Conservation (phyloP, 176 grass and related monocot genomes). For the Avena sativa region DNA sequence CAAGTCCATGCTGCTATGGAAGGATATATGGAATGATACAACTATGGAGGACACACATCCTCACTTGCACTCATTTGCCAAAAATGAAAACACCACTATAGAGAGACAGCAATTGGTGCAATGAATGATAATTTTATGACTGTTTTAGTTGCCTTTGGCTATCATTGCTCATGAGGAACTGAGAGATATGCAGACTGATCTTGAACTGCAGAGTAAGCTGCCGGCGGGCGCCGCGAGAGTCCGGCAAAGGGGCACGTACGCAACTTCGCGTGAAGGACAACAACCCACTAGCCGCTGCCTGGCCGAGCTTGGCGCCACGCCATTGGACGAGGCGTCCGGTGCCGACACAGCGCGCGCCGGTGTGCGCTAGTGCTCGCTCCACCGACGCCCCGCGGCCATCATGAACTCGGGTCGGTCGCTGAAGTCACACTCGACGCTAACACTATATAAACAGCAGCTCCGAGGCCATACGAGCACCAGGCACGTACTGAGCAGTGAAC, state of each 20-base stretch:
- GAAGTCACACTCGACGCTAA: not conserved
- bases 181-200: no score
- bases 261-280: not conserved
- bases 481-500: not conserved
- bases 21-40: no score
- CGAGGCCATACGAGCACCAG: not conserved
- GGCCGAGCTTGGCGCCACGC: conserved; percentile 30
- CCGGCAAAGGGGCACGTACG: conserved; percentile 1
- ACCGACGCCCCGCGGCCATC: conserved; percentile 35
- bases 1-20: no score
- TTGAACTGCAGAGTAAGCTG: not conserved
- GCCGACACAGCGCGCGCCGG: conserved; percentile 29
- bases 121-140: no score
- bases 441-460: conserved; percentile 34
- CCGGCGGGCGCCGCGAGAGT: not conserved
- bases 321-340: not conserved
- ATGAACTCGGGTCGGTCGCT: not conserved
- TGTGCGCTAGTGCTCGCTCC: conserved; percentile 45
- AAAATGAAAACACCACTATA: no score
- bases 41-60: no score
- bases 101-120: no score
- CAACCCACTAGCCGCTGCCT: conserved; percentile 28
- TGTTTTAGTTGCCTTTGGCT: no score
- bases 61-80: no score
- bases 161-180: no score